phyloP scores from a whole-genome alignment of 2,329 filamentous ascomycete genomes.

The Calonectria naviculata region DNA sequence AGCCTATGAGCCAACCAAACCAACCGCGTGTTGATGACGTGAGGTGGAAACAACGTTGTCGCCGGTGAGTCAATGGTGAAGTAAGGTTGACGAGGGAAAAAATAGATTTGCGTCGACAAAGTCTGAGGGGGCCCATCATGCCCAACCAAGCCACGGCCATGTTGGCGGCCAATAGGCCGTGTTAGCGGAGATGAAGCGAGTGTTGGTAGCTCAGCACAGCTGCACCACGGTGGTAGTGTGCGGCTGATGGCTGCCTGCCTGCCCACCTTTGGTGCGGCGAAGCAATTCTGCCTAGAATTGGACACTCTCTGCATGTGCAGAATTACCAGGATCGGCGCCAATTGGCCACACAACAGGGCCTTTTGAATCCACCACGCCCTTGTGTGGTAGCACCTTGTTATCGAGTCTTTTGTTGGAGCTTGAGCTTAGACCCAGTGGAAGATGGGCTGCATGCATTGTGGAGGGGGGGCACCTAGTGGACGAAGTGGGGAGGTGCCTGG shows the following conservation, averaged over 20 bases:
- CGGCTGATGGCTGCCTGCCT: slow-evolving; percentile 18
- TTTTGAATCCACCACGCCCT: not conserved
- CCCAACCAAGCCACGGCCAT: slow-evolving; percentile 5
- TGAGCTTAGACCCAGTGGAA: not conserved
- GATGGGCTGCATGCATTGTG: not conserved
- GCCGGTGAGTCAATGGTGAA: slow-evolving; percentile 17
- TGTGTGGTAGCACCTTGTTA: not conserved
- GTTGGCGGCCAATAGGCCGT: not conserved
- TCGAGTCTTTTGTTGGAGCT: not conserved
- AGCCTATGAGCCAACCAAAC: not conserved
- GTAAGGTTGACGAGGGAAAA: not conserved
- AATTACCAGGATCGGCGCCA: not conserved
- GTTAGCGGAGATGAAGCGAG: slow-evolving; percentile 7
- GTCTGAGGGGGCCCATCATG: not conserved
- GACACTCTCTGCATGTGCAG: not conserved
- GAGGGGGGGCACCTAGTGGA: too few species aligned
- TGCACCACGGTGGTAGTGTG: not conserved
- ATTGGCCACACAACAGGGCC: not conserved
- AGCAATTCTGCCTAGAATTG: slow-evolving; percentile 11
- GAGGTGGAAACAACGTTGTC: not conserved
- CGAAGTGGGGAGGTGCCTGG: slow-evolving; percentile 4
- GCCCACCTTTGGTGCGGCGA: not conserved
- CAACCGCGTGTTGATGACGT: not conserved
- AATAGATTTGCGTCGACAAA: not conserved
- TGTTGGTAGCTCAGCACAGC: not conserved